phyloP scores from a whole-genome alignment of 169 alveolate genomes.

The Eimeria acervulina region DNA sequence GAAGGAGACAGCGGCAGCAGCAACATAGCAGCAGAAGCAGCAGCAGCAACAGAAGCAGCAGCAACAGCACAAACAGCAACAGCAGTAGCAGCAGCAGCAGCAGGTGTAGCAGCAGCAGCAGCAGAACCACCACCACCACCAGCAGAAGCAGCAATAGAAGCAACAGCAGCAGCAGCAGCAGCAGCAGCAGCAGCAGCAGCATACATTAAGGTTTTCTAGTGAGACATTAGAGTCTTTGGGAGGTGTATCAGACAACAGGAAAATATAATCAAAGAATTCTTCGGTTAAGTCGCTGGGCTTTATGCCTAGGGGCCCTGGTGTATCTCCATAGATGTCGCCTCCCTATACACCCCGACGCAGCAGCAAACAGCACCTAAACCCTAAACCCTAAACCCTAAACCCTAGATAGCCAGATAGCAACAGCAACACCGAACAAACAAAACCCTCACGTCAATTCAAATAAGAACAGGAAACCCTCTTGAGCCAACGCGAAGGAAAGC shows the following conservation, averaged over 20 bases:
- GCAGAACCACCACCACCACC: not conserved
- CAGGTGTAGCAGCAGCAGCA: not conserved
- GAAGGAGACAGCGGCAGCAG: constrained; percentile 36
- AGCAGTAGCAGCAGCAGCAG: constrained; percentile 60
- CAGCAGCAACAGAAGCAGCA: constrained; percentile 61
- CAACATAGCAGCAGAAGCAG: constrained; percentile 56
- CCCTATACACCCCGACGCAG: constrained; percentile 69
- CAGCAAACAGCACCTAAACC: too few relatives aligned
- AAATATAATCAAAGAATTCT: constrained; percentile 96
- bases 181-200: constrained; percentile 52
- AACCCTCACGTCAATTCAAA: too few relatives aligned
- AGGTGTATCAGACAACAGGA: constrained; percentile 70
- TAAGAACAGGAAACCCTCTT: not conserved
- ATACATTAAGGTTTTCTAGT: constrained; percentile 48
- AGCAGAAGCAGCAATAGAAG: not conserved
- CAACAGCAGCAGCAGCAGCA: constrained; percentile 49
- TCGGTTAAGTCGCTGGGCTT: constrained; percentile 94
- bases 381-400: too few relatives aligned
- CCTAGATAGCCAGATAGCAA: too few relatives aligned
- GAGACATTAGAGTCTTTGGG: constrained; percentile 68
- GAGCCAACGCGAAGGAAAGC: not conserved
- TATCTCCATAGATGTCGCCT: constrained; percentile 89
- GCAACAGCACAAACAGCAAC: constrained; percentile 53
- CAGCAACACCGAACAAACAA: too few relatives aligned
- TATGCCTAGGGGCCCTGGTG: constrained; percentile 93